Percentiles rank a stretch among this genome's conserved stretches.
Conservation (phyloP, 805 yeast species). For the Candida gorgasii region DNA sequence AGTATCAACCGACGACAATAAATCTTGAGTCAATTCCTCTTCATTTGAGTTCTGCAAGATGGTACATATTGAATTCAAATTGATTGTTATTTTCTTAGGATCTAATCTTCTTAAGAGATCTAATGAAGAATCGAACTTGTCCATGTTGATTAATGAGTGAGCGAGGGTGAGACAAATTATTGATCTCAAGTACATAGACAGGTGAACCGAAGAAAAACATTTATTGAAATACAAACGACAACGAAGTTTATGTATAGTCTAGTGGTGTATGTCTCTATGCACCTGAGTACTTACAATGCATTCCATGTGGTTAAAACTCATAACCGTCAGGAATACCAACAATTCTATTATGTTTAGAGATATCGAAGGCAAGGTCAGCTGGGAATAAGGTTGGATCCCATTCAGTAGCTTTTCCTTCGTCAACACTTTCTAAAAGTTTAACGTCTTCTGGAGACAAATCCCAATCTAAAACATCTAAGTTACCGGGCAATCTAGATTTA, state of each 20-base stretch:
- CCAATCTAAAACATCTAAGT: slow-evolving; percentile 37
- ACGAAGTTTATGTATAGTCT: no score
- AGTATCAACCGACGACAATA: slow-evolving; percentile 82
- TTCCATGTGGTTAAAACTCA: no score
- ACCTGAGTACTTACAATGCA: no score
- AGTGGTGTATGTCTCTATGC: no score
- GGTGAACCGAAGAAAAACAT: no score
- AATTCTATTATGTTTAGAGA: background rate
- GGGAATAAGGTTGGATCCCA: slow-evolving; percentile 7
- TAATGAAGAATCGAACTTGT: slow-evolving; percentile 40
- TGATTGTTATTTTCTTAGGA: slow-evolving; percentile 34
- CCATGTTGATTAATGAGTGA: slow-evolving; percentile 19
- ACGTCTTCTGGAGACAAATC: slow-evolving; percentile 28
- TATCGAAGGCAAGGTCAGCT: background rate
- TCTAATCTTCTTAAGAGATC: slow-evolving; percentile 43
- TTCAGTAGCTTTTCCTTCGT: slow-evolving; percentile 17
- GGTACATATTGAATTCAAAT: slow-evolving; percentile 38
- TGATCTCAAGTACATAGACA: no score
- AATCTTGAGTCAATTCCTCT: slow-evolving; percentile 73
- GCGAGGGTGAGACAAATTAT: background rate
- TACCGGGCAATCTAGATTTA: slow-evolving; percentile 51
- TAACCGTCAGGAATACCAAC: no score
- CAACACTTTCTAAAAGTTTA: slow-evolving; percentile 24
- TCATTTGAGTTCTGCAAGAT: slow-evolving; percentile 36
- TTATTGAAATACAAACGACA: no score